Percentiles rank a stretch among this genome's conserved stretches.
These are phyloP conservation scores for Yamadazyma siamensis DNA, from an alignment of 1,139 yeast genomes.

Conservation along the genomic window DNA sequence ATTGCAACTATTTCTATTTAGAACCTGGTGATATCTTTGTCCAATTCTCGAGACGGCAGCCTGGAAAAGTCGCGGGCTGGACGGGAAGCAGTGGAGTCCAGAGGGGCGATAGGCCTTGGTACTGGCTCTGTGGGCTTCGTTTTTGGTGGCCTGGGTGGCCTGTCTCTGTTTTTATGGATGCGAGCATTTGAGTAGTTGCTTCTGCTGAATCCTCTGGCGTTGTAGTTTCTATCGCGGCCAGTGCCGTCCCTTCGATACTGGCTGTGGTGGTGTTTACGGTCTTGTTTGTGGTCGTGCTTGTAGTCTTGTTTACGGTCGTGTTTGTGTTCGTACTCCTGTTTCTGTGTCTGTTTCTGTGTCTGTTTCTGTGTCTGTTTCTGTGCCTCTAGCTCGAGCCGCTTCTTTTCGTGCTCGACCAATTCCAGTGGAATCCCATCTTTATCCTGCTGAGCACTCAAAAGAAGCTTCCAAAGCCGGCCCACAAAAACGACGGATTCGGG, in stretches of 20 bases:
- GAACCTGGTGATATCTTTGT: too few species aligned
- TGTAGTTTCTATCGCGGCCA: too few species aligned
- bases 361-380: conserved; percentile 1
- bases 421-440: conserved; percentile 35
- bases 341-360: conserved; percentile 10
- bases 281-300: background rate
- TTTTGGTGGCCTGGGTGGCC: background rate
- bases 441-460: conserved; percentile 39
- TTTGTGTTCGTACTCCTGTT: conserved; percentile 5
- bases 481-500: conserved; percentile 33
- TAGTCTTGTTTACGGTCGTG: background rate
- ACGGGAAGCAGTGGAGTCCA: too few species aligned
- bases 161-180: background rate
- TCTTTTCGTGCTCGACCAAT: conserved; percentile 14
- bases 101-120: too few species aligned
- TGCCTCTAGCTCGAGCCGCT: conserved; percentile 1
- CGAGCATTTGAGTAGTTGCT: background rate
- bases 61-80: too few species aligned
- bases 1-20: too few species aligned
- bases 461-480: conserved; percentile 35
- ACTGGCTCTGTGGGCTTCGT: too few species aligned
- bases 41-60: too few species aligned
- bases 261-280: too few species aligned
- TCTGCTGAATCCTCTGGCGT: background rate
- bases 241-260: too few species aligned